phyloP scores from a whole-genome alignment of 2,329 filamentous ascomycete genomes.

The Fusarium acutatum region DNA sequence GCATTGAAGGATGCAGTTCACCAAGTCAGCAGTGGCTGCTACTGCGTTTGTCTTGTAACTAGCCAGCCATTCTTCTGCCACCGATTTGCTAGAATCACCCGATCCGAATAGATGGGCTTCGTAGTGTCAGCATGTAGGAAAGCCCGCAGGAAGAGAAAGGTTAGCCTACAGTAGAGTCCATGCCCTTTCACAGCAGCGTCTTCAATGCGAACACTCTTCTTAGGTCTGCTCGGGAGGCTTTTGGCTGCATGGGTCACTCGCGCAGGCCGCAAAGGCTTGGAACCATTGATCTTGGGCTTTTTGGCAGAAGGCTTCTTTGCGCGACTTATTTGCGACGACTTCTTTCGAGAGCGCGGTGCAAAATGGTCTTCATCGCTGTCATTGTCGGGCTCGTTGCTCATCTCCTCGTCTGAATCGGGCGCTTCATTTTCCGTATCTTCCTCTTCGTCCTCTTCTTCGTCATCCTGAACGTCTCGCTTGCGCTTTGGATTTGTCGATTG shows the following conservation, averaged over 20 bases:
- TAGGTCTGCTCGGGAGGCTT: constrained; percentile 61
- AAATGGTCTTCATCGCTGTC: constrained; percentile 57
- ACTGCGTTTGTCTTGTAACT: constrained; percentile 64
- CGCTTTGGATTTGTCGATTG: constrained; percentile 61
- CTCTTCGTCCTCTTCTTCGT: constrained; percentile 45
- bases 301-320: constrained; percentile 68
- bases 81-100: constrained; percentile 63
- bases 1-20: constrained; percentile 74
- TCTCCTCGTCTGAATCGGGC: constrained; percentile 56
- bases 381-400: constrained; percentile 56
- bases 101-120: constrained; percentile 71
- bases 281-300: constrained; percentile 71
- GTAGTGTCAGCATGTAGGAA: constrained; percentile 29
- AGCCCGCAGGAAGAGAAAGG: not conserved
- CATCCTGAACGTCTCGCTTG: constrained; percentile 62
- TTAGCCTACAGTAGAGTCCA: constrained; percentile 61
- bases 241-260: constrained; percentile 47
- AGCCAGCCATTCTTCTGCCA: constrained; percentile 68
- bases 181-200: constrained; percentile 60
- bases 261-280: constrained; percentile 48
- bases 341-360: constrained; percentile 49
- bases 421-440: constrained; percentile 58
- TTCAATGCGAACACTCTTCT: constrained; percentile 62
- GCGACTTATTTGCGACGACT: constrained; percentile 55
- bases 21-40: constrained; percentile 66